A percentile compares a stretch with the other conserved stretches of the same genome.
Evolutionary conservation across 1,284 basidiomycete genomes (phyloP).

Genomic region (Phlebopus sp.): DNA sequence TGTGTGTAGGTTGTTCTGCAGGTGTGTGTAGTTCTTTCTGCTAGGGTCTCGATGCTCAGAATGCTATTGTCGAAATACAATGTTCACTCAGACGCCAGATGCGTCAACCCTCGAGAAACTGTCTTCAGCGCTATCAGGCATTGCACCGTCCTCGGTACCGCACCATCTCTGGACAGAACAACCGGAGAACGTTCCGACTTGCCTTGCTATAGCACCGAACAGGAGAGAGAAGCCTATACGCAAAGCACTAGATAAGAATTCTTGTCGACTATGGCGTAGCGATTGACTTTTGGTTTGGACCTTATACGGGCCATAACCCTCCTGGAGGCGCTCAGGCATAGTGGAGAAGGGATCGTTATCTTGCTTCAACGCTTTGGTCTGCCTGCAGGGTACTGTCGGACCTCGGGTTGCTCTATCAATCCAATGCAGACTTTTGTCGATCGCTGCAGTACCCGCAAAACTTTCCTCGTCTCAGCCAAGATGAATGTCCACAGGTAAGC

Average conservation of each 20-base stretch:
- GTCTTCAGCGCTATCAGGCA: constrained; percentile 28
- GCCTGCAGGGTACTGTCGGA: background rate
- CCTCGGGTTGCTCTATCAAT: too few species aligned
- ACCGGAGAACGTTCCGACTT: constrained; percentile 51
- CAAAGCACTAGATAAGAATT: constrained; percentile 41
- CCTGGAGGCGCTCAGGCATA: too few species aligned
- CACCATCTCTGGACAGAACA: constrained; percentile 55
- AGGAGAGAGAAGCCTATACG: constrained; percentile 39
- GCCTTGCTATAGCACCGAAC: constrained; percentile 53
- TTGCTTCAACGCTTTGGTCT: too few species aligned
- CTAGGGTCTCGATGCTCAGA: too few species aligned
- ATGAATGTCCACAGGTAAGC: too few species aligned
- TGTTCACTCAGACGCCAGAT: constrained; percentile 35
- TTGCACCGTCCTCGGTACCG: constrained; percentile 22
- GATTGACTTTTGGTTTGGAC: too few species aligned
- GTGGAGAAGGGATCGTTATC: too few species aligned
- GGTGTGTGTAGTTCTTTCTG: constrained; percentile 19
- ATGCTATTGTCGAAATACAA: background rate
- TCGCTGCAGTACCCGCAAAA: too few species aligned
- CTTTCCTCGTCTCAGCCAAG: too few species aligned
- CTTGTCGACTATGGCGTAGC: constrained; percentile 24
- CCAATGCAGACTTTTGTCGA: too few species aligned
- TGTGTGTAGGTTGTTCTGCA: constrained; percentile 38
- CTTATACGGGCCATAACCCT: too few species aligned
- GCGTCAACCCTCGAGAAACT: constrained; percentile 35